Percentiles rank a stretch among this genome's conserved stretches.
Conservation (phyloP, 2,329 filamentous ascomycete species). For the Phialophora macrospora region DNA sequence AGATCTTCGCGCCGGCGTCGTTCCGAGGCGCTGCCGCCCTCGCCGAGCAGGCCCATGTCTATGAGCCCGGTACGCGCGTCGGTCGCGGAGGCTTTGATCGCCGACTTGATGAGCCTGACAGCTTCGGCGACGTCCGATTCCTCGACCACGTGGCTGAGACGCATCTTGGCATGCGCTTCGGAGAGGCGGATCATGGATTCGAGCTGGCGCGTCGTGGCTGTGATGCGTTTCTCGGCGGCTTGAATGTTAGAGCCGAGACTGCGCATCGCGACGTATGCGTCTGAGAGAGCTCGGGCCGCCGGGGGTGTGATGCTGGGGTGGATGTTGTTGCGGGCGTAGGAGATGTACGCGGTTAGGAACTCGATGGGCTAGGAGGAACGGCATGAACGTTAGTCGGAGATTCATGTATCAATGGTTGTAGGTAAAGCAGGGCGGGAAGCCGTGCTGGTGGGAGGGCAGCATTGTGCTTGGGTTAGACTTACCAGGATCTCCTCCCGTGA, state of each 20-base stretch:
- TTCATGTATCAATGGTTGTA: not conserved
- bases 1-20: slow-evolving; percentile 80
- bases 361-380: slow-evolving; percentile 72
- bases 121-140: slow-evolving; percentile 85
- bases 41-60: slow-evolving; percentile 93
- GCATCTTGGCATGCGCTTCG: slow-evolving; percentile 98
- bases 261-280: slow-evolving; percentile 92
- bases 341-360: slow-evolving; percentile 95
- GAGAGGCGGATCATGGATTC: slow-evolving; percentile 98
- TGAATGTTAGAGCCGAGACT: slow-evolving; percentile 87
- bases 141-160: slow-evolving; percentile 76
- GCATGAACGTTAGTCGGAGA: slow-evolving; percentile 14
- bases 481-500: slow-evolving; percentile 78
- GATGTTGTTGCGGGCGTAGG: slow-evolving; percentile 85
- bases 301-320: slow-evolving; percentile 80
- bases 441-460: not conserved
- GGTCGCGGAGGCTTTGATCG: slow-evolving; percentile 96
- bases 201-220: slow-evolving; percentile 92
- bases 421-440: not conserved
- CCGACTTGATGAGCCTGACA: slow-evolving; percentile 87
- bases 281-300: slow-evolving; percentile 81
- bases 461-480: slow-evolving; percentile 48
- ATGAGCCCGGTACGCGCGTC: slow-evolving; percentile 88
- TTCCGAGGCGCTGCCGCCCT: slow-evolving; percentile 90
- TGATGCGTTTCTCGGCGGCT: slow-evolving; percentile 91